Conservation (phyloP, 805 yeast genomes). For the Wickerhamomyces queroliae region DNA sequence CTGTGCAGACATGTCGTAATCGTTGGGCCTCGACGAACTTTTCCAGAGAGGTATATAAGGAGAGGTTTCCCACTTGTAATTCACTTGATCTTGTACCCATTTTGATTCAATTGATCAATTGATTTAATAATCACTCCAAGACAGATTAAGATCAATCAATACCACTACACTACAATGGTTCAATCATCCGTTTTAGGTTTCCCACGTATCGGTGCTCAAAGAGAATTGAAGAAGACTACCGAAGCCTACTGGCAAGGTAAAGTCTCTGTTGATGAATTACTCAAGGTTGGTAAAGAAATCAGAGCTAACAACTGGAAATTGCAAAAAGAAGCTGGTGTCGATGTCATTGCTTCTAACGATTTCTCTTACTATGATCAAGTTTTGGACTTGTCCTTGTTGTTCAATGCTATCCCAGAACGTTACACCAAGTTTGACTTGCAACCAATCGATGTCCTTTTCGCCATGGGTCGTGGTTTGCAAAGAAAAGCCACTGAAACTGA, state of each 20-base stretch:
- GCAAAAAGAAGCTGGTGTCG: constrained; percentile 96
- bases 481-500: constrained; percentile 85
- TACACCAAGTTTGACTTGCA: constrained; percentile 88
- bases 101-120: background rate
- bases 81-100: too few species aligned
- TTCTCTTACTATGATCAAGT: constrained; percentile 98
- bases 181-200: constrained; percentile 96
- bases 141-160: background rate
- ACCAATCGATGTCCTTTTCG: constrained; percentile 88
- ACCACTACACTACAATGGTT: constrained; percentile 54
- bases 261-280: constrained; percentile 77
- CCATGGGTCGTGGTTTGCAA: constrained; percentile 99
- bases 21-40: too few species aligned
- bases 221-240: constrained; percentile 98
- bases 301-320: constrained; percentile 97
- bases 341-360: constrained; percentile 94
- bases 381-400: constrained; percentile 83
- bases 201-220: constrained; percentile 99
- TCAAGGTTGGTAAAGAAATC: constrained; percentile 90
- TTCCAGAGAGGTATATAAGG: too few species aligned
- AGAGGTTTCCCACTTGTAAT: too few species aligned
- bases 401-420: constrained; percentile 96
- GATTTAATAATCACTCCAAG: background rate
- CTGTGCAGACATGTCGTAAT: too few species aligned
- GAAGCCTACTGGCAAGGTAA: constrained; percentile 99